These are phyloP conservation scores for Iodosphaeria phyllophila DNA, from an alignment of 2,329 filamentous ascomycete genomes.

Conservation along the genomic window DNA sequence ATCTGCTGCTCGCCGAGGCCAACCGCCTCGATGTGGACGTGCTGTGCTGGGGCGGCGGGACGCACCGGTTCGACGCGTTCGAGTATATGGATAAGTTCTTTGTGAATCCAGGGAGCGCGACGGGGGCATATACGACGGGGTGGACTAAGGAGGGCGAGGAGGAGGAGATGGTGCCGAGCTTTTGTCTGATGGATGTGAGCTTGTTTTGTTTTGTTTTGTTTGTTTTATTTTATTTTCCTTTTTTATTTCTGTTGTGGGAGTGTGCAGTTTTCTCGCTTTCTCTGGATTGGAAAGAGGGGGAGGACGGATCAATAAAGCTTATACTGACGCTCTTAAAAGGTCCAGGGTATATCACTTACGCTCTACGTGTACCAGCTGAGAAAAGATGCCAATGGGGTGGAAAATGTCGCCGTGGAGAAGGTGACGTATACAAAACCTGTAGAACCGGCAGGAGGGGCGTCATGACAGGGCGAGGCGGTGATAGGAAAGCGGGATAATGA, in stretches of 20 bases:
- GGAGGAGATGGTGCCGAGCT: constrained; percentile 70
- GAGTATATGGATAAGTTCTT: constrained; percentile 63
- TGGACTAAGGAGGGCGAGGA: constrained; percentile 41
- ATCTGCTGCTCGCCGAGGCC: constrained; percentile 47
- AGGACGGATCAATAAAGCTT: too few species aligned
- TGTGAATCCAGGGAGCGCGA: constrained; percentile 49
- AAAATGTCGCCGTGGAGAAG: constrained; percentile 71
- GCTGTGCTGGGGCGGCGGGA: constrained; percentile 50
- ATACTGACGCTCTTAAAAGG: constrained; percentile 28
- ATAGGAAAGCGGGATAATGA: constrained; percentile 1
- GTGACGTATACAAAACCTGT: constrained; percentile 70
- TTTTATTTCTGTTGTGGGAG: too few species aligned
- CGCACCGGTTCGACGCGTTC: constrained; percentile 50
- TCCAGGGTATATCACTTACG: constrained; percentile 89
- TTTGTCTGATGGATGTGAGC: constrained; percentile 95
- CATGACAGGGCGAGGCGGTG: constrained; percentile 18
- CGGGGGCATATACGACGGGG: constrained; percentile 40
- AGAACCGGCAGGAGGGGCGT: constrained; percentile 29
- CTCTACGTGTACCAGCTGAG: constrained; percentile 84
- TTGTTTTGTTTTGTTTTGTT: too few species aligned
- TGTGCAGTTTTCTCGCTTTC: too few species aligned
- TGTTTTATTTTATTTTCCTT: too few species aligned
- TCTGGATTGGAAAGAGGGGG: too few species aligned
- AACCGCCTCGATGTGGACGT: constrained; percentile 52
- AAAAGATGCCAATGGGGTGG: constrained; percentile 57